A percentile compares a stretch with the other conserved stretches of the same genome.
phyloP scores from a whole-genome alignment of 2,329 filamentous ascomycete species.

The Fusarium nodosum region DNA sequence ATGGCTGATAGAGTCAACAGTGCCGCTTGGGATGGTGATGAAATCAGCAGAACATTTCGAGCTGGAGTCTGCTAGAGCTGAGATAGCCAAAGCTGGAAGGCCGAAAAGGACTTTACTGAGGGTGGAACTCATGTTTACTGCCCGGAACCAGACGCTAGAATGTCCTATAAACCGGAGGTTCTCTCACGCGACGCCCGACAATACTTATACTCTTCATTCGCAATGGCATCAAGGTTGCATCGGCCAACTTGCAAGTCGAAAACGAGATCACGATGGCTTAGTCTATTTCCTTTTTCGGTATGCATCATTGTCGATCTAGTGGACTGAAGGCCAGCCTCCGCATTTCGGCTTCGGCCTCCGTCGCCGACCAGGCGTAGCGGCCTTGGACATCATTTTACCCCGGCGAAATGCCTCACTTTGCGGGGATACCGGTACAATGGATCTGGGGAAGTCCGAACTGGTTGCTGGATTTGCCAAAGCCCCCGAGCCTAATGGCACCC shows the following conservation, averaged over 20 bases:
- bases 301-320: neutral
- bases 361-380: neutral
- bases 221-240: conserved; percentile 6
- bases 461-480: neutral
- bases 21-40: neutral
- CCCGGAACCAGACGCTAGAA: neutral
- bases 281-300: neutral
- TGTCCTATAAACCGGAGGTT: too few species aligned
- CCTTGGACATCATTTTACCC: too few species aligned
- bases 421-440: neutral
- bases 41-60: neutral
- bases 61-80: fast-evolving
- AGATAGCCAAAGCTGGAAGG: neutral
- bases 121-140: neutral
- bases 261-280: neutral
- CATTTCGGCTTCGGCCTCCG: conserved; percentile 16
- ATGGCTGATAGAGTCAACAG: neutral
- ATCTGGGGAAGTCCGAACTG: conserved; percentile 1
- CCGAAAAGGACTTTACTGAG: neutral
- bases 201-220: conserved; percentile 6
- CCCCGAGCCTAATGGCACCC: neutral
- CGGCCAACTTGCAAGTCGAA: neutral
- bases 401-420: neutral
- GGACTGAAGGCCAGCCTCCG: conserved; percentile 9
- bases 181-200: too few species aligned